Percentiles rank a stretch among this genome's conserved stretches.
Conservation (phyloP, 2,329 filamentous ascomycete species). For the Byssoonygena ceratinophila region DNA sequence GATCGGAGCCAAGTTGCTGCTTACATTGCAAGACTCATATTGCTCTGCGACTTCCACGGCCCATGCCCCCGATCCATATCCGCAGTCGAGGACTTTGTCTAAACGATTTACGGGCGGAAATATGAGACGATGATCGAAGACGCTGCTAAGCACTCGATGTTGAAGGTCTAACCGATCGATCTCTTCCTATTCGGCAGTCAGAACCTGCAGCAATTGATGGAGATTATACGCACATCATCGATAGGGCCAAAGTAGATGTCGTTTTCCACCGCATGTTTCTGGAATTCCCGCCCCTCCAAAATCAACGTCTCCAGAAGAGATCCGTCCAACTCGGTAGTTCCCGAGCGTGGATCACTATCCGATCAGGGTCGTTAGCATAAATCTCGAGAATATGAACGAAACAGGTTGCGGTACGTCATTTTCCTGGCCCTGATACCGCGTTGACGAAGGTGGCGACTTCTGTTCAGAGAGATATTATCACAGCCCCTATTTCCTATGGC, state of each 20-base stretch:
- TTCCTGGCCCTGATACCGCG: background rate
- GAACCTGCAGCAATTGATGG: background rate
- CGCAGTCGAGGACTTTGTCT: slow-evolving; percentile 57
- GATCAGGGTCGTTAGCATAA: background rate
- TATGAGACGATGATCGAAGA: slow-evolving; percentile 58
- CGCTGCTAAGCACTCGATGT: slow-evolving; percentile 50
- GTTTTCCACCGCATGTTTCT: slow-evolving; percentile 56
- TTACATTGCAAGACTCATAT: slow-evolving; percentile 55
- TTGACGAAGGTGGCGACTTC: background rate
- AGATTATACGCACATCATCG: slow-evolving; percentile 53
- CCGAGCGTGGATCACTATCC: slow-evolving; percentile 36
- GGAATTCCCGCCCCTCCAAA: slow-evolving; percentile 55
- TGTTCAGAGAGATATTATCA: background rate
- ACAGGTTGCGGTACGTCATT: slow-evolving; percentile 9
- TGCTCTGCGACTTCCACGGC: slow-evolving; percentile 56
- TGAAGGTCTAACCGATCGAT: slow-evolving; percentile 53
- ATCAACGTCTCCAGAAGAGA: slow-evolving; percentile 49
- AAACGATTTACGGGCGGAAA: slow-evolving; percentile 55
- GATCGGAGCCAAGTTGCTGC: slow-evolving; percentile 16
- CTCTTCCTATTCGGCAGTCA: slow-evolving; percentile 48
- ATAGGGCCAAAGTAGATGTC: slow-evolving; percentile 57
- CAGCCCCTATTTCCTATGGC: background rate
- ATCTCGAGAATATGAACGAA: background rate
- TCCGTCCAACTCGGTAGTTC: slow-evolving; percentile 46
- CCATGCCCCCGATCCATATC: slow-evolving; percentile 62